A percentile compares a stretch with the other conserved stretches of the same genome.
Evolutionary conservation across 306 rosid genomes (phyloP).

Genomic region (Bauhinia variegata): DNA sequence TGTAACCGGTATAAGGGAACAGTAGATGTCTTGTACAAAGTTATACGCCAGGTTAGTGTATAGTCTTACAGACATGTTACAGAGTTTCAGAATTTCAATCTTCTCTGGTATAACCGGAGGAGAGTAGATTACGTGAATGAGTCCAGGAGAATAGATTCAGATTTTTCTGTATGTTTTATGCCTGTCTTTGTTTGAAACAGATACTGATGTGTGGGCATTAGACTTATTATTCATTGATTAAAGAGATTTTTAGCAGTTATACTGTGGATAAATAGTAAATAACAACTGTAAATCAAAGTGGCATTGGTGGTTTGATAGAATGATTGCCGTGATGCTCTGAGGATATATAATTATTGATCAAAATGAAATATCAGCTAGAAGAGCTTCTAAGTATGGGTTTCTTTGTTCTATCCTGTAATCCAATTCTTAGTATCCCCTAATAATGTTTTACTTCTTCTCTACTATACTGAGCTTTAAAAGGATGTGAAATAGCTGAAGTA

Average conservation of each 20-base stretch:
- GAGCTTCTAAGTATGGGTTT: background rate
- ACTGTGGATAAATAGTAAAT: too few species aligned
- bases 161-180: too few species aligned
- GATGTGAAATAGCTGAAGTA: constrained; percentile 1
- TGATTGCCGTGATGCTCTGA: too few species aligned
- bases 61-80: constrained; percentile 7
- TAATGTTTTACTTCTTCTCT: background rate
- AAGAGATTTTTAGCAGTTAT: too few species aligned
- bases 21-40: constrained; percentile 72
- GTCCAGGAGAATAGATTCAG: too few species aligned
- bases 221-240: background rate
- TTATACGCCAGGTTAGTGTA: constrained; percentile 74
- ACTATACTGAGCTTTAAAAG: background rate
- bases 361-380: too few species aligned
- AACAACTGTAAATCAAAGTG: too few species aligned
- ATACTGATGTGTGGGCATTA: background rate
- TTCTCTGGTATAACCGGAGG: too few species aligned
- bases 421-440: background rate
- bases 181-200: background rate
- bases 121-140: too few species aligned
- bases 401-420: background rate
- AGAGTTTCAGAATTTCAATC: too few species aligned
- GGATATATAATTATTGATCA: too few species aligned
- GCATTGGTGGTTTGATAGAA: too few species aligned
- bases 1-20: constrained; percentile 76